Percentiles rank a stretch among this genome's conserved stretches.
Evolutionary conservation across 225 moss, liverwort and hornwort genomes (phyloP).

Genomic region (Anthoceros angustus): DNA sequence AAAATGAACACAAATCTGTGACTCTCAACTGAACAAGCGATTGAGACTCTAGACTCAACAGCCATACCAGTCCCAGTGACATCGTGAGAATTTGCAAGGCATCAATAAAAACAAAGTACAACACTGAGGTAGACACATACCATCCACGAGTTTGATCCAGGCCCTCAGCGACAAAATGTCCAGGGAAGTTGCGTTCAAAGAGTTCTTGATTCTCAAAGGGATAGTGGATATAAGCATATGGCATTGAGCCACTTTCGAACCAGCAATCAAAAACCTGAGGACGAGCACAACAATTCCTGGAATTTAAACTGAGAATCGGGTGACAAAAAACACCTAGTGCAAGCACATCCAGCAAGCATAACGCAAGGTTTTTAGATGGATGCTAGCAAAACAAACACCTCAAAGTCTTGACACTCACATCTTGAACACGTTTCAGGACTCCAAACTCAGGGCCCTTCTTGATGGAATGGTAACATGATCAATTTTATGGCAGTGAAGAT

Average conservation of each 20-base stretch:
- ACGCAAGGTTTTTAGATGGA: neutral
- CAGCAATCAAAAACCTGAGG: constrained; percentile 91
- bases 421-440: constrained; percentile 75
- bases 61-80: neutral
- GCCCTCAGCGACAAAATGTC: constrained; percentile 96
- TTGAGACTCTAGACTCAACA: neutral
- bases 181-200: constrained; percentile 79
- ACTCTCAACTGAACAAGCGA: neutral
- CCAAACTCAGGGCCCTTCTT: constrained; percentile 71
- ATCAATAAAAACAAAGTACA: constrained; percentile 4
- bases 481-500: constrained; percentile 85
- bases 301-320: neutral
- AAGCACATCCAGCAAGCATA: too few relatives aligned
- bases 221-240: constrained; percentile 86
- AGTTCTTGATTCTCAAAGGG: constrained; percentile 91
- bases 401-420: constrained; percentile 30
- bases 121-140: constrained; percentile 15
- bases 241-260: constrained; percentile 99
- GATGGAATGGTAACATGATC: constrained; percentile 89
- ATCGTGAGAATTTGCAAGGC: neutral
- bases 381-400: neutral
- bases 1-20: neutral
- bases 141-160: constrained; percentile 99
- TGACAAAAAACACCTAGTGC: neutral
- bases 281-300: neutral